These are phyloP conservation scores for Globisporangium paroecandrum DNA, from an alignment of 352 stramenopile genomes.

Conservation along the genomic window DNA sequence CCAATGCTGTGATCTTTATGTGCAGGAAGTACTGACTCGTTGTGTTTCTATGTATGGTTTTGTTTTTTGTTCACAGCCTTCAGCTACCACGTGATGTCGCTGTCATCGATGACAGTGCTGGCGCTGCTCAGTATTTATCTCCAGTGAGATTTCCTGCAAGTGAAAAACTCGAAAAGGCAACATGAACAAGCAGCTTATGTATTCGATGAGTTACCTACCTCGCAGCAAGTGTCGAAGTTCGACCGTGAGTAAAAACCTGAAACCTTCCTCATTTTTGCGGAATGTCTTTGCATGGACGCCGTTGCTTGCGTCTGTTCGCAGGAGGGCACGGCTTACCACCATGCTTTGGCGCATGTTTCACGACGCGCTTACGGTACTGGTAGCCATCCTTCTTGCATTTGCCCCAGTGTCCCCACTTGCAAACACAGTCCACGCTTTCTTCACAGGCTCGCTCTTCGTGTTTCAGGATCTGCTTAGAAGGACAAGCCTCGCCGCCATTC, in stretches of 20 bases:
- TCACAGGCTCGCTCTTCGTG: conserved; percentile 9
- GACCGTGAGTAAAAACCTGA: neutral
- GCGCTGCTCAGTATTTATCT: neutral
- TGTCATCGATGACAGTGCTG: neutral
- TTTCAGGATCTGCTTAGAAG: neutral
- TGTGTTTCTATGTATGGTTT: neutral
- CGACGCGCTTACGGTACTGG: conserved; percentile 35
- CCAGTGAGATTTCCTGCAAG: neutral
- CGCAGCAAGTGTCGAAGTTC: neutral
- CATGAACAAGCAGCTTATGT: neutral
- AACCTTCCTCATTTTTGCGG: neutral
- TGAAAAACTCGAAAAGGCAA: neutral
- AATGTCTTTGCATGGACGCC: conserved; percentile 1
- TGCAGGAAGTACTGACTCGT: neutral
- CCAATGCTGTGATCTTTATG: neutral
- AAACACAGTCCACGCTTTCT: conserved; percentile 15
- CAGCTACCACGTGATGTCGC: neutral
- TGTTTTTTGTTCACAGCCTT: neutral
- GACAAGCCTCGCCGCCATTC: conserved; percentile 8
- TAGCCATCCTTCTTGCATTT: conserved; percentile 18
- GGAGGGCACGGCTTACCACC: conserved; percentile 30
- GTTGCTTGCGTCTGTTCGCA: conserved; percentile 13
- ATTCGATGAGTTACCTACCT: conserved; percentile 4
- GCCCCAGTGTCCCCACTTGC: conserved; percentile 11
- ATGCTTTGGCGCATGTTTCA: conserved; percentile 29